Base-by-base conservation (phyloP, 345 rosid genomes). In the Clausena lansium region DNA sequence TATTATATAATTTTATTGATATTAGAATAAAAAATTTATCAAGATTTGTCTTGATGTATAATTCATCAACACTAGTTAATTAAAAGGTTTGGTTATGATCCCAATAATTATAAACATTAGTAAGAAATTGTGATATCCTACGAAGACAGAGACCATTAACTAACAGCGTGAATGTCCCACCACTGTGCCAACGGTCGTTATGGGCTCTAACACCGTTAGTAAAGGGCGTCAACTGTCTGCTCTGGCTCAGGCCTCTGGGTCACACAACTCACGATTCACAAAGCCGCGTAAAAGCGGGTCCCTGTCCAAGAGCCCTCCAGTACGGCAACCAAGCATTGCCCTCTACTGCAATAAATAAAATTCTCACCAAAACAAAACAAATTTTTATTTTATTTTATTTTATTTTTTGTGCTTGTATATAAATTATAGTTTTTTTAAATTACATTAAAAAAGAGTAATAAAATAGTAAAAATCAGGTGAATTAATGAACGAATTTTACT, bases 221-320 rank as follows among this genome's bases (percentile, higher is more conserved):
- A 32, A 72, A 81, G 74, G 79, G 79, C 83, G 83, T 80, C 77
- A 82, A 60, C 52, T 55, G 74, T 75, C 71, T 54, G 78, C 64
- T 41, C 50, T 0, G 50, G 4, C 15, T 11, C 50, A 9, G 47
- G 47, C 47, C 14, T 79, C 54, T 7, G 50, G 36, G n/a, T 75
- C 81, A n/a, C n/a, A 32, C 74, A 36, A 45, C 50, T 45, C 50
- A 45, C 50, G 10, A 45, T 45, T 73, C 80, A 32, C 74, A 36
- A 89, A 80, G 82, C 86, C 94, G 91, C 91, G 93, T 91, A 2
- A 71, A 78, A 39, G 75, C 65, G 79, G 94, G 89, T 65, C 89
- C 89, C 82, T 81, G 84, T 76, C 88, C 79, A 55, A 24, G 36
- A 35, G 25, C 4, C 32, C 19, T 41, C 75, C 84, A 68, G 39